Base-by-base conservation (phyloP, 371 early-diverging fungal genomes). In the Rhizopus microsporus region DNA sequence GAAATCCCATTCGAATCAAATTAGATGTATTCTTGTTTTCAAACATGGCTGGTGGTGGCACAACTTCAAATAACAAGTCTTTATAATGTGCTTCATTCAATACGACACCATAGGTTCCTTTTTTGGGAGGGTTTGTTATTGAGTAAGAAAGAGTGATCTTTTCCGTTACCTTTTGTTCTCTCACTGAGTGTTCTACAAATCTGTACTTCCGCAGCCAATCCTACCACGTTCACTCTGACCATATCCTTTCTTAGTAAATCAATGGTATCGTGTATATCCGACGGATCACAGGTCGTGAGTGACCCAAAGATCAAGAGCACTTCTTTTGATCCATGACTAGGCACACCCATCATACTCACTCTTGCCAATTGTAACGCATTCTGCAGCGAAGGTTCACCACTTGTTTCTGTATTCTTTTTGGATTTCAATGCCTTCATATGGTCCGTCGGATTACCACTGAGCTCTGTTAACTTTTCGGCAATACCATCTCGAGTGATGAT, bases 1-100 rank as follows among this genome's bases (percentile, higher is more conserved):
- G 94, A 56, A 97, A 97, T 15, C 98, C 98, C 98, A 97, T 97
- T 43, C 81, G 78, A 6, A 96, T 87, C 39, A 94, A 66, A 56
- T 87, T 87, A 0, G 88, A 75, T 43, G 83, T 73, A n/a, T 81
- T 72, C 50, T 81, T 84, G 55, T 67, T 80, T 7, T 78, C 77
- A n/a, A 78, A 65, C 4, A 93, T 63, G 0, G 95, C 86, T 4
- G 95, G 96, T 12, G 96, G 94, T 40, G 93, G 89, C 7, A 92
- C 83, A 8, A 78, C 78, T 52, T 91, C 92, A 64, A 89, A 86
- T n/a, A 93, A 43, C 23, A 90, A 40, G 46, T 93, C 94, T 42
- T 85, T 83, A 67, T 86, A 85, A 61, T 94, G 92, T 0, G 77
- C 84, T 53, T 94, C 96, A 59, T 94, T 90, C 59, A 93, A 69